Evolutionary conservation across 768 basidiomycete species (phyloP).

Genomic region (Boletus reticuloceps): DNA sequence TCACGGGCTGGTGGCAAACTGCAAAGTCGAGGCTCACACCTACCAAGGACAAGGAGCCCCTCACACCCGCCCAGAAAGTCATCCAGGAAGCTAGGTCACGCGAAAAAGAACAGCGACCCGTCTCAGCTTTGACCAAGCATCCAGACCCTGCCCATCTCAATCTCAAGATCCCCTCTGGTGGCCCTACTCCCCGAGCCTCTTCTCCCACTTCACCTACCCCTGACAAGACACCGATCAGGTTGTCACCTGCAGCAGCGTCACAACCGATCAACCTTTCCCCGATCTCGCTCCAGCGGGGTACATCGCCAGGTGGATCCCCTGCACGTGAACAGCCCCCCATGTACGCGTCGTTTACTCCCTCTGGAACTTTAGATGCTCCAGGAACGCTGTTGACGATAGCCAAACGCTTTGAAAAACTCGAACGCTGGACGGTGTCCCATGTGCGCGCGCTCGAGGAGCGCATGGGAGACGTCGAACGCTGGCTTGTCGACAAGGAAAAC

Average conservation of each 20-base stretch:
- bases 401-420: constrained; percentile 79
- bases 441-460: constrained; percentile 87
- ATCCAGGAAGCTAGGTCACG: constrained; percentile 70
- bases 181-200: constrained; percentile 48
- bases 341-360: constrained; percentile 71
- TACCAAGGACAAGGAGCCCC: constrained; percentile 66
- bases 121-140: constrained; percentile 49
- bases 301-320: constrained; percentile 37
- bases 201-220: constrained; percentile 65
- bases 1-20: constrained; percentile 64
- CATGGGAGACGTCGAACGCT: constrained; percentile 89
- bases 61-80: constrained; percentile 86
- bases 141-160: constrained; percentile 58
- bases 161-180: constrained; percentile 49
- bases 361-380: constrained; percentile 72
- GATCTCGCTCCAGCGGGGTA: constrained; percentile 54
- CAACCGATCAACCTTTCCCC: constrained; percentile 52
- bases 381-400: constrained; percentile 74
- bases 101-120: constrained; percentile 56
- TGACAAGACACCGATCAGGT: constrained; percentile 26
- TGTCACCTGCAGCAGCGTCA: constrained; percentile 42
- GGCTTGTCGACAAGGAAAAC: constrained; percentile 83
- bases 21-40: constrained; percentile 77
- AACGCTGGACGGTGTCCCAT: constrained; percentile 87
- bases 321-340: constrained; percentile 58